Conservation (phyloP, 805 yeast species). For the Aciculoconidium aculeatum region DNA sequence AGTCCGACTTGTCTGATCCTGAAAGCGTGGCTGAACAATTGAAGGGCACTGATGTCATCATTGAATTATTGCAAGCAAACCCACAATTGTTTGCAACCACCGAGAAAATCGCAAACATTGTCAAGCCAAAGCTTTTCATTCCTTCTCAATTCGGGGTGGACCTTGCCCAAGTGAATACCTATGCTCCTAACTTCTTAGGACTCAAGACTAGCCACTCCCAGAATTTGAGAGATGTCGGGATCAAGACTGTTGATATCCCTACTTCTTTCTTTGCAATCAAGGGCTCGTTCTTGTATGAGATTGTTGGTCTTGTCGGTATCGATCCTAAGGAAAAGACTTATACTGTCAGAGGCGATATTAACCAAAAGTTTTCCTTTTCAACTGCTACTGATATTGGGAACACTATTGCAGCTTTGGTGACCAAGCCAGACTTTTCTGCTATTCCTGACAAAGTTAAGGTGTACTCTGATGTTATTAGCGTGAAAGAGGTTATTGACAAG, state of each 20-base stretch:
- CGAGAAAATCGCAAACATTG: conserved; percentile 33
- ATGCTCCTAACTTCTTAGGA: conserved; percentile 30
- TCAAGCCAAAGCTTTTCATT: conserved; percentile 46
- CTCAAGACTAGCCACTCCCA: conserved; percentile 32
- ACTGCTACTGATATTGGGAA: conserved; percentile 19
- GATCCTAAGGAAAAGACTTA: conserved; percentile 29
- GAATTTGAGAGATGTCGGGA: conserved; percentile 36
- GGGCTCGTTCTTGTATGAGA: conserved; percentile 31
- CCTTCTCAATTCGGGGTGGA: conserved; percentile 61
- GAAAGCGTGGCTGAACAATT: conserved; percentile 32
- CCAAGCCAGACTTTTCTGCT: conserved; percentile 19
- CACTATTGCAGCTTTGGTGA: conserved; percentile 12
- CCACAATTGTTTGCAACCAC: conserved; percentile 27
- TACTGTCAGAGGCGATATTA: conserved; percentile 36
- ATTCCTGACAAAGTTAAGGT: conserved; percentile 42
- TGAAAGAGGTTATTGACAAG: conserved; percentile 30
- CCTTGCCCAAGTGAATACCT: conserved; percentile 17
- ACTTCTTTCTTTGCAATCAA: conserved; percentile 34
- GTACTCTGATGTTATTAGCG: conserved; percentile 35
- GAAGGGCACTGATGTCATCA: conserved; percentile 44
- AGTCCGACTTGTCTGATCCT: conserved; percentile 22
- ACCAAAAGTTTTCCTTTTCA: conserved; percentile 29
- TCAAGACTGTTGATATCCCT: conserved; percentile 41
- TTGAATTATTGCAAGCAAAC: conserved; percentile 36
- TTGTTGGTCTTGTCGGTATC: conserved; percentile 31